Evolutionary conservation across 108 stramenopile genomes (phyloP), one percentile per base, ranked within the genome.

Genomic region (Cyclotella cryptica): DNA sequence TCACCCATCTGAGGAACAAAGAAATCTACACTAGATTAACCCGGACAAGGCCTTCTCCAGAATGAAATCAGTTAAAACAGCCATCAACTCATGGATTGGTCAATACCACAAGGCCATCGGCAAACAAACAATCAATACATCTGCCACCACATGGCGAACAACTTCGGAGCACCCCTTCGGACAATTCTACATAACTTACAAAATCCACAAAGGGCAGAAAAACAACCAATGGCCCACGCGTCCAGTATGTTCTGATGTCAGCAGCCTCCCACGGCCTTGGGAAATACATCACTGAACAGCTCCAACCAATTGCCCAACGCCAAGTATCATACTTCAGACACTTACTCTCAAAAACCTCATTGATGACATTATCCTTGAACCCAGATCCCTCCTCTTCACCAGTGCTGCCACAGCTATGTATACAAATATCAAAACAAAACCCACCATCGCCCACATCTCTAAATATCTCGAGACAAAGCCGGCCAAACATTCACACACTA

Each of bases 341-440:
- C 62, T 9, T 64, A 41, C 30, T 3, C 17, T 74, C 0, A 2
- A 39, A 42, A 2, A n/a, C 10, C 47, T 40, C 22, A 14, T 64
- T 10, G 39, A 53, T 21, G 24, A 63, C 11, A 15, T 73, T 6
- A 3, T 8, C 28, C 41, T 78, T 1, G 71, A 61, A 7, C 66
- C 72, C 1, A 80, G 69, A 12, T 66, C 57, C 13, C 17, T 11
- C 0, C 40, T 81, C 19, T 81, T 81, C 52, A 62, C 67, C 0
- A n/a, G 29, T 19, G 80, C 75, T 43, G 80, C 80, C 17, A 29
- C n/a, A 0, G 29, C 68, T 17, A 81, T 81, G 80, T 81, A 81
- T 68, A 70, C 80, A 14, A 71, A 77, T 46, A 81, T 81, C 22
- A n/a, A n/a, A n/a, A n/a, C n/a, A n/a, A n/a, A n/a, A n/a, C n/a